Base-by-base conservation (phyloP, 768 basidiomycete species). In the Filobasidium wieringae region DNA sequence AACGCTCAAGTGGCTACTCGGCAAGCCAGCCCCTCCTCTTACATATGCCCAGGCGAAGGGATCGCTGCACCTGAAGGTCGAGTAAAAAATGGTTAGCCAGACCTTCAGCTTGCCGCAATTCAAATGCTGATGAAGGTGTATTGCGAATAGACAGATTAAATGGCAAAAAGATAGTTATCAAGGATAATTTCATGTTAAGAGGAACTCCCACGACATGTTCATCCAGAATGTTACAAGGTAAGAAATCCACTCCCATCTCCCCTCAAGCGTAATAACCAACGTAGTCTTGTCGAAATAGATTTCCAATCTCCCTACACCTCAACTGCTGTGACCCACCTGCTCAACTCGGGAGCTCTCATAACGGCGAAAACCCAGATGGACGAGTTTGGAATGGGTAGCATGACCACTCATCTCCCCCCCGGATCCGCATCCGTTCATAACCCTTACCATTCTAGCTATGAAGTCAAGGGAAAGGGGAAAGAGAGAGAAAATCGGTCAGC, bases 381-480 rank as follows among this genome's bases (percentile, higher is more conserved):
- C 69, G 92, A 97, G 74, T 97, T 97, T 73, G 93, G 93, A 1
- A 97, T 97, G 93, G 93, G 93, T 85, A 63, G 37, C 60, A 88
- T 86, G 17, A 96, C 90, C 1, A 75, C 86, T 61, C 92, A 89
- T 69, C 72, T 80, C 5, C 79, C 89, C 65, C 82, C 86, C 0
- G 66, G 79, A 2, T 83, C 87, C 63, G 87, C 89, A 0, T 80
- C 86, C 0, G 87, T 90, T 5, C 64, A 84, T 15, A 96, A 96
- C 65, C 90, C 91, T 0, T 79, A 79, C 51, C 75, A 76, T 45
- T 57, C 74, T 5, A 45, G 54, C 7, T 26, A 27, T 57, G 3
- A 45, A 41, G 34, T 64, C 65, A 2, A 15, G 6, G 32, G 50
- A 2, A 30, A 6, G 8, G 63, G 53, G 31, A 9, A 66, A 67